Evolutionary conservation across 306 rosid genomes (phyloP).

Genomic region (Prunus persica): DNA sequence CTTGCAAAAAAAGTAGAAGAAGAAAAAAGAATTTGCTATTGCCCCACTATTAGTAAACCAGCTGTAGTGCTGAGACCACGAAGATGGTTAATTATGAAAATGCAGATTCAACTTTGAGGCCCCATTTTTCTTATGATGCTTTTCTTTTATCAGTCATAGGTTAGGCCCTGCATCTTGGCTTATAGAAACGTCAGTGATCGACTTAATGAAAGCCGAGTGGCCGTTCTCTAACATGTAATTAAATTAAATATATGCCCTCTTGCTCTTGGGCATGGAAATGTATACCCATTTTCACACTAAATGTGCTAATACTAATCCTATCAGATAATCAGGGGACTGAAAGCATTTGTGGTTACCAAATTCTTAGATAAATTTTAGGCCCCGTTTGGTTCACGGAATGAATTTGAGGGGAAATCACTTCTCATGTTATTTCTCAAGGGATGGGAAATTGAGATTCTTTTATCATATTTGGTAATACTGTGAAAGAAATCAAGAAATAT

Average conservation of each 20-base stretch:
- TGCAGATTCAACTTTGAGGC: neutral
- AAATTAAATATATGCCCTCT: neutral
- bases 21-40: neutral
- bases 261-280: neutral
- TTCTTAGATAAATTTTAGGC: neutral
- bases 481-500: too few species aligned
- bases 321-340: neutral
- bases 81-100: constrained; percentile 5
- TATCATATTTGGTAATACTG: too few species aligned
- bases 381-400: fast-evolving
- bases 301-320: neutral
- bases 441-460: too few species aligned
- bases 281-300: neutral
- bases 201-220: neutral
- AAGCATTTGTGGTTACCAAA: neutral
- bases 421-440: fast-evolving
- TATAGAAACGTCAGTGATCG: neutral
- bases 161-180: neutral
- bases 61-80: constrained; percentile 8
- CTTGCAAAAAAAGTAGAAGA: neutral
- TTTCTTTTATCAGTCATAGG: neutral
- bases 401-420: too few species aligned
- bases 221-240: constrained; percentile 9
- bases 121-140: neutral
- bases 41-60: neutral